Base-by-base conservation (phyloP, 164 flowering plant species). In the Houttuynia cordata region DNA sequence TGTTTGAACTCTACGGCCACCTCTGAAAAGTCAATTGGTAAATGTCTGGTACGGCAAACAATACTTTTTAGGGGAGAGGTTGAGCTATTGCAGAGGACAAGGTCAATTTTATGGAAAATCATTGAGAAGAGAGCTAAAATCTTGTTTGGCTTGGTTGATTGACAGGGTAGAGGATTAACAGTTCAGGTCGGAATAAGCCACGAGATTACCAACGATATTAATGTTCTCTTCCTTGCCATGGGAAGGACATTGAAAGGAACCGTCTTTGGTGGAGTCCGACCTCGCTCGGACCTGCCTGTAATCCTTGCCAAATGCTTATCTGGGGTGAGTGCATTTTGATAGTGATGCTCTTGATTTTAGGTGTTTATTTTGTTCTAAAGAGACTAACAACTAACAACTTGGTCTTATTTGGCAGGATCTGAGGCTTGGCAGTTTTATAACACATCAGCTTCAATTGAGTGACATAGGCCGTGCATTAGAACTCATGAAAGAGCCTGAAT, bases 201-300 rank as follows among this genome's bases (percentile, higher is more conserved):
- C 17, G n/a, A 24, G 12, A 7, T 15, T 47, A 39, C 6, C 21
- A 22, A 62, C 54, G 34, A 66, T 21, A 34, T 82, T 24, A 62
- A 66, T 39, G 24, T 63, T 34, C 1, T 66, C 0, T 2, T 74
- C 34, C 53, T 78, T 8, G 0, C 77, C 24, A 0, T 24, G 52
- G 83, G 86, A 8, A 65, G 73, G 55, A 75, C 77, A 8, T 14
- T 80, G 22, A 80, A 68, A 59, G 83, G 84, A 2, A 67, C 76
- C 20, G 30, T 73, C 54, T 76, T 75, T 41, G 84, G 84, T 54
- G 83, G 84, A 25, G 58, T 80, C 59, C 77, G 71, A 68, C 56
- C 72, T 40, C 70, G 65, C 25, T 57, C 83, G 24, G 83, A 82
- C 53, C 68, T 78, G 24, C 79, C 80, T 14, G 1, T 19, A 17